Evolutionary conservation across 176 grass and related monocot species (phyloP).

Genomic region (Zea luxurians): DNA sequence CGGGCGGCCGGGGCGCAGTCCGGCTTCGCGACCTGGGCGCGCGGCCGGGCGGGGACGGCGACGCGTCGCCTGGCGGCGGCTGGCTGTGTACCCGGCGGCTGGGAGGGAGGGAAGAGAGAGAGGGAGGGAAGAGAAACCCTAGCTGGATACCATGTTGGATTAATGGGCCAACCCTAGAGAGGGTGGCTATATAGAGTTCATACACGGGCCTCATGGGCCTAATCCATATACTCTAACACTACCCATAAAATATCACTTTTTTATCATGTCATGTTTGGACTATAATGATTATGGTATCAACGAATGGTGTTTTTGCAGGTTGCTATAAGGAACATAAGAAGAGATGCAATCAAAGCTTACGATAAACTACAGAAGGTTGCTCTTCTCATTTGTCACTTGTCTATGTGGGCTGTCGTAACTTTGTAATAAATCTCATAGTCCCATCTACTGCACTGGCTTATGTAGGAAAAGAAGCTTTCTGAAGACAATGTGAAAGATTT

Average conservation of each 20-base stretch:
- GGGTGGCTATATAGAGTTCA: too few species aligned
- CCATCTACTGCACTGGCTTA: background rate
- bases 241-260: background rate
- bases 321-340: conserved; percentile 85
- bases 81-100: too few species aligned
- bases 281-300: background rate
- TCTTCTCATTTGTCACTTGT: conserved; percentile 32
- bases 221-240: too few species aligned
- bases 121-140: too few species aligned
- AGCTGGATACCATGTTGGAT: too few species aligned
- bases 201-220: too few species aligned
- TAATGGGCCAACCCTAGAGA: too few species aligned
- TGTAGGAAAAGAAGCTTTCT: conserved; percentile 97
- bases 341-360: conserved; percentile 92
- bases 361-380: conserved; percentile 96
- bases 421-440: conserved; percentile 18
- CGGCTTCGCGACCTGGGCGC: too few species aligned
- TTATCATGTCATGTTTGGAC: background rate
- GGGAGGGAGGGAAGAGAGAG: too few species aligned
- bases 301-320: conserved; percentile 50
- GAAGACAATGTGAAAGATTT: conserved; percentile 99
- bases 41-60: too few species aligned
- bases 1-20: too few species aligned
- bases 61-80: too few species aligned
- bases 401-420: conserved; percentile 4